phyloP scores from a whole-genome alignment of 2,329 filamentous ascomycete genomes.

The Blastomyces gilchristii region DNA sequence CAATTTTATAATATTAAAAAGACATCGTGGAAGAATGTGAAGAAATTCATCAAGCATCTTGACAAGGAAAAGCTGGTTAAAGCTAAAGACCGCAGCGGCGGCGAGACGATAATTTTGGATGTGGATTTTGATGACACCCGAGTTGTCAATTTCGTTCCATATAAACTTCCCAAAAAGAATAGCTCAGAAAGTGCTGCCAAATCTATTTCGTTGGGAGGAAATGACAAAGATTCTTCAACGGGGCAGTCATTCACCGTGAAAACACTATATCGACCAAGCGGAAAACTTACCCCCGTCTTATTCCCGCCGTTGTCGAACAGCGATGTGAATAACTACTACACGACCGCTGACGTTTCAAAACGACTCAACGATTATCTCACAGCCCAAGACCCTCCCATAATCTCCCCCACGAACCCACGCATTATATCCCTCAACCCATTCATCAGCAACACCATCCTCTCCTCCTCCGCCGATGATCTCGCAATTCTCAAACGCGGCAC shows the following conservation, averaged over 20 bases:
- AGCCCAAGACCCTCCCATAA: slow-evolving; percentile 42
- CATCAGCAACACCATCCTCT: slow-evolving; percentile 52
- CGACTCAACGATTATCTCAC: slow-evolving; percentile 50
- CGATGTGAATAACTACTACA: slow-evolving; percentile 48
- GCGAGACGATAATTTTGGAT: slow-evolving; percentile 54
- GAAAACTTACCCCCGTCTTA: slow-evolving; percentile 48
- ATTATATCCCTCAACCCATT: slow-evolving; percentile 53
- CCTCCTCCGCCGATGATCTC: slow-evolving; percentile 45
- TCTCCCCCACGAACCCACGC: slow-evolving; percentile 50
- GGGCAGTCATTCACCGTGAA: slow-evolving; percentile 39
- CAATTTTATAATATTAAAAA: slow-evolving; percentile 58
- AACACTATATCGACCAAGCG: slow-evolving; percentile 47
- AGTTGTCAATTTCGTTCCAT: slow-evolving; percentile 50
- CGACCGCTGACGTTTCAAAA: slow-evolving; percentile 48
- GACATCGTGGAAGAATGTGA: slow-evolving; percentile 59
- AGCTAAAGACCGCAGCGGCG: slow-evolving; percentile 53
- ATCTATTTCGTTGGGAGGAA: slow-evolving; percentile 20
- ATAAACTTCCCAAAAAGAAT: slow-evolving; percentile 46
- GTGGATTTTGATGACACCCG: slow-evolving; percentile 52
- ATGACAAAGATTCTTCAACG: slow-evolving; percentile 31
- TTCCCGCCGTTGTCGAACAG: slow-evolving; percentile 37
- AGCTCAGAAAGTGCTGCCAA: slow-evolving; percentile 22
- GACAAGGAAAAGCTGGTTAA: slow-evolving; percentile 55
- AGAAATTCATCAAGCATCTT: slow-evolving; percentile 58
- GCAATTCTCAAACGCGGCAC: slow-evolving; percentile 48